Conservation (phyloP, 2,329 filamentous ascomycete species). For the Fusarium palustre region DNA sequence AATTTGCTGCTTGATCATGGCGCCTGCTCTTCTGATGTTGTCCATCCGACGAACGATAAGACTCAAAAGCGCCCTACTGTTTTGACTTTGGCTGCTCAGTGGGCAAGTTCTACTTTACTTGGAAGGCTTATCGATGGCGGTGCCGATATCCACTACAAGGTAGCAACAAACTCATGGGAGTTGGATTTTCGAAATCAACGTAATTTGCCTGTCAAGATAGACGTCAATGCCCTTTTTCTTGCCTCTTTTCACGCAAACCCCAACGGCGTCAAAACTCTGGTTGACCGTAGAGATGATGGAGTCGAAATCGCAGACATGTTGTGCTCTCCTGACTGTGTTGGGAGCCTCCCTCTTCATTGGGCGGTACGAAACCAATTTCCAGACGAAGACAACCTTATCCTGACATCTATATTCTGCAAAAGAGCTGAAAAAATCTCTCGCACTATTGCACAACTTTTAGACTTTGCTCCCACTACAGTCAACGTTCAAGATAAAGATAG, state of each 20-base stretch:
- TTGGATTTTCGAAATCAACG: neutral
- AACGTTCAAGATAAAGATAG: neutral
- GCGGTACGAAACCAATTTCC: neutral
- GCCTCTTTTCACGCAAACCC: neutral
- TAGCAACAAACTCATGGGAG: neutral
- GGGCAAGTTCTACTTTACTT: neutral
- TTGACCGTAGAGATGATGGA: neutral
- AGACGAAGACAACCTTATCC: neutral
- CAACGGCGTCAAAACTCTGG: neutral
- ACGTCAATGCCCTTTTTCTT: neutral
- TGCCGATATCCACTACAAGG: neutral
- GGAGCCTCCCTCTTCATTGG: neutral
- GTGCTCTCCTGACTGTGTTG: neutral
- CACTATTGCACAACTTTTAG: neutral
- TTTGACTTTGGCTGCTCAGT: neutral
- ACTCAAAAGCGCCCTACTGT: neutral
- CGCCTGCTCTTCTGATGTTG: neutral
- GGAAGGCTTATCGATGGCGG: neutral
- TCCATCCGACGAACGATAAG: neutral
- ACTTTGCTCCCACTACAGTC: neutral
- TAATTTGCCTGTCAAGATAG: neutral
- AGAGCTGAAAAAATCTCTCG: neutral
- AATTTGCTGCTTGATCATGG: slow-evolving; percentile 1
- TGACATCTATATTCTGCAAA: neutral
- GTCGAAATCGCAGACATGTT: neutral